Conservation (phyloP, 2,329 filamentous ascomycete genomes). For the Eutypa lata region DNA sequence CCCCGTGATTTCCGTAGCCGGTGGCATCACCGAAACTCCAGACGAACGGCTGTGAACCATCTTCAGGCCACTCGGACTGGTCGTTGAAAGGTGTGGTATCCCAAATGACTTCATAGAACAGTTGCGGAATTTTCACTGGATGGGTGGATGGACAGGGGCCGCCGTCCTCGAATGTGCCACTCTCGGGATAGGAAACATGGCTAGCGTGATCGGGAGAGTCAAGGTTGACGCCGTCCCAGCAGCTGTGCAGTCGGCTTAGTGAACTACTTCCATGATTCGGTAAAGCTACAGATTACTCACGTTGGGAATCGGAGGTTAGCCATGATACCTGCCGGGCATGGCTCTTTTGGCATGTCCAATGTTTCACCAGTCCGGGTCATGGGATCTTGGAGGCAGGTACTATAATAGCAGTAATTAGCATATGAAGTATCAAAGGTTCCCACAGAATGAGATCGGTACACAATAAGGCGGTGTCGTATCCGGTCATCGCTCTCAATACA, state of each 20-base stretch:
- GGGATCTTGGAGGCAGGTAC: slow-evolving; percentile 35
- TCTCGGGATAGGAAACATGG: slow-evolving; percentile 46
- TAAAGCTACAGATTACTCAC: slow-evolving; percentile 2
- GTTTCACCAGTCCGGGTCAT: slow-evolving; percentile 33
- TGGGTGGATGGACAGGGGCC: slow-evolving; percentile 20
- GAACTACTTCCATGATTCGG: slow-evolving; percentile 30
- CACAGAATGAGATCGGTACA: neutral
- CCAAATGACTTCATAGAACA: slow-evolving; percentile 25
- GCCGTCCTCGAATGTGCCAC: slow-evolving; percentile 20
- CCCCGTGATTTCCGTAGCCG: slow-evolving; percentile 31
- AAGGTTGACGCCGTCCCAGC: slow-evolving; percentile 49
- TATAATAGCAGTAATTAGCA: neutral
- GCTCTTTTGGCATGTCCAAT: slow-evolving; percentile 30
- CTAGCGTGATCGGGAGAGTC: slow-evolving; percentile 44
- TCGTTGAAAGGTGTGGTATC: slow-evolving; percentile 23
- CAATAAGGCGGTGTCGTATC: neutral
- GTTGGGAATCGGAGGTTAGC: slow-evolving; percentile 42
- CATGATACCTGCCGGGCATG: slow-evolving; percentile 30
- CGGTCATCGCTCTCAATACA: neutral
- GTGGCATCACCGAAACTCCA: slow-evolving; percentile 22
- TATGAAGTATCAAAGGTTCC: neutral
- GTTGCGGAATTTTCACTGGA: slow-evolving; percentile 22
- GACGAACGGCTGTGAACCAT: slow-evolving; percentile 18
- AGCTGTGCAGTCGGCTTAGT: slow-evolving; percentile 19
- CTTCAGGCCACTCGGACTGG: slow-evolving; percentile 19